phyloP scores from a whole-genome alignment of 2,329 filamentous ascomycete genomes.

The Gyromitra esculenta region DNA sequence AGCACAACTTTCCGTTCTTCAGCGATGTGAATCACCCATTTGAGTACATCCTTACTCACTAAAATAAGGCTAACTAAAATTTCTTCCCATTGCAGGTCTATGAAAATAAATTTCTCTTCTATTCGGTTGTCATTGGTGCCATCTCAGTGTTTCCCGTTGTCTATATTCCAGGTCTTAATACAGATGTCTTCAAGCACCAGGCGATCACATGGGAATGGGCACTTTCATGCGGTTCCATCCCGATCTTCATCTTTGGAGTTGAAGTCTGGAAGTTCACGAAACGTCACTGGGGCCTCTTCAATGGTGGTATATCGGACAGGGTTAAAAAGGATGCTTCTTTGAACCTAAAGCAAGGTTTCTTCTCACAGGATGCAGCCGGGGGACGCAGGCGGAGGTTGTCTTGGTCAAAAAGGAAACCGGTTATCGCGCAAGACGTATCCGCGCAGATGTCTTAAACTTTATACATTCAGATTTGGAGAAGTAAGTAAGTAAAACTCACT shows the following conservation, averaged over 20 bases:
- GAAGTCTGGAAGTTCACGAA: conserved; percentile 76
- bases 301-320: conserved; percentile 57
- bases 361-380: conserved; percentile 45
- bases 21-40: conserved; percentile 57
- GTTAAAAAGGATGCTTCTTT: conserved; percentile 57
- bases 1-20: conserved; percentile 60
- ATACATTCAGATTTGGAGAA: background rate
- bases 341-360: conserved; percentile 59
- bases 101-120: conserved; percentile 78
- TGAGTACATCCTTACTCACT: conserved; percentile 28
- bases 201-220: conserved; percentile 76
- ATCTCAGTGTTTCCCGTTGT: conserved; percentile 69
- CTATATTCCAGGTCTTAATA: conserved; percentile 76
- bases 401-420: conserved; percentile 9
- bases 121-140: conserved; percentile 69
- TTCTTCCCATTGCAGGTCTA: conserved; percentile 59
- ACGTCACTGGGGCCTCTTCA: conserved; percentile 64
- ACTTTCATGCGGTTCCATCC: conserved; percentile 70
- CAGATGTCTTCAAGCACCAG: conserved; percentile 72
- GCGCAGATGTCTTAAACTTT: background rate
- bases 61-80: background rate
- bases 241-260: conserved; percentile 71
- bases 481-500: background rate
- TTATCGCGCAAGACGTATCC: background rate
- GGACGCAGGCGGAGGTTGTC: conserved; percentile 2